phyloP scores from a whole-genome alignment of 495 filamentous ascomycete species.

The Penicillium odoratum region DNA sequence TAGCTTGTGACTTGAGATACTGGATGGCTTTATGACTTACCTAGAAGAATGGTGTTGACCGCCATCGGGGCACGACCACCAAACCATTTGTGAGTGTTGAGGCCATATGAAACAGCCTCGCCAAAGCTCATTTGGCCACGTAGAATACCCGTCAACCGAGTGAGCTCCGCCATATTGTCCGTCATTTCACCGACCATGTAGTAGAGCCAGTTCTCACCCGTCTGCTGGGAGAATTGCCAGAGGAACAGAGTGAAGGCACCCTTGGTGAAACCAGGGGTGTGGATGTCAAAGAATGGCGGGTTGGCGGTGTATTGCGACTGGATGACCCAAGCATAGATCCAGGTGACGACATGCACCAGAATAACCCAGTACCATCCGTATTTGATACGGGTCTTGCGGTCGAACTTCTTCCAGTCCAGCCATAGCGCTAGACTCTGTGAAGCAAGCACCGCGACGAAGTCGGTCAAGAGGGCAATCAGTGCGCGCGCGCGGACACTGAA shows the following conservation, averaged over 20 bases:
- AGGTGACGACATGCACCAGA: slow-evolving; percentile 39
- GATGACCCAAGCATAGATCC: slow-evolving; percentile 50
- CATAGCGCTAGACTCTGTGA: slow-evolving; percentile 31
- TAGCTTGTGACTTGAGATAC: neutral
- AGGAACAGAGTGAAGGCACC: slow-evolving; percentile 47
- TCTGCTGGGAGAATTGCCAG: slow-evolving; percentile 47
- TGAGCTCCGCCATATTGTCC: slow-evolving; percentile 50
- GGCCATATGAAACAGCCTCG: slow-evolving; percentile 59
- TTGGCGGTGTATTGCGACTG: slow-evolving; percentile 46
- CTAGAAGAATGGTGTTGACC: slow-evolving; percentile 50
- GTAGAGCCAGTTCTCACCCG: slow-evolving; percentile 53
- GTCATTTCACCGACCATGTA: slow-evolving; percentile 61
- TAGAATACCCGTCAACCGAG: slow-evolving; percentile 58
- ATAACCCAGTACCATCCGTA: slow-evolving; percentile 46
- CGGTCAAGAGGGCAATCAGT: slow-evolving; percentile 33
- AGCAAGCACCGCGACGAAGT: slow-evolving; percentile 43
- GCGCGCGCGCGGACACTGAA: slow-evolving; percentile 40
- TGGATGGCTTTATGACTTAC: slow-evolving; percentile 19
- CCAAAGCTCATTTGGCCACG: slow-evolving; percentile 61
- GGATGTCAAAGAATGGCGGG: slow-evolving; percentile 43
- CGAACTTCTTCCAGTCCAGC: slow-evolving; percentile 10
- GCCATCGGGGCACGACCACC: slow-evolving; percentile 49
- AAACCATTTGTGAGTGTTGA: slow-evolving; percentile 48
- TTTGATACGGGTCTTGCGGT: slow-evolving; percentile 35
- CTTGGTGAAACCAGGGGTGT: slow-evolving; percentile 41